Evolutionary conservation across 352 stramenopile species (phyloP), one percentile per base, ranked within the genome.

Genomic region (Pythium graminicola): DNA sequence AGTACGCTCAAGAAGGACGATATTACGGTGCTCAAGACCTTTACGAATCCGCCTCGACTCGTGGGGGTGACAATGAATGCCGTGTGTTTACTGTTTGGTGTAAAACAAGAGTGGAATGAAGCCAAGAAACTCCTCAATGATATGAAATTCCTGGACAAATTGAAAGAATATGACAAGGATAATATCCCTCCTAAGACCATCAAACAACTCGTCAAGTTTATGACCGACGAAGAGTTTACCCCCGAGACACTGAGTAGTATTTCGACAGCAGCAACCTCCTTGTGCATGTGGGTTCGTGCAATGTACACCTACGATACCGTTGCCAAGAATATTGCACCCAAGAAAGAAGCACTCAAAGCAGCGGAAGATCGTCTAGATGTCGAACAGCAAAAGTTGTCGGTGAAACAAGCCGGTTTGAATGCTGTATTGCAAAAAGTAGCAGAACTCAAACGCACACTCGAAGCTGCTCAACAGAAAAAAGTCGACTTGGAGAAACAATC

Each of bases 301-400:
- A 97, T 98, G 88, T 81, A 89, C 14, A 64, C 91, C 2, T 98
- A 98, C 60, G 89, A 98, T 53, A 87, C 91, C 23, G 86, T 97
- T 5, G 93, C 88, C 19, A 97, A 97, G 59, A 72, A 97, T 22
- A 89, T 98, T 17, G 87, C 81, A 10, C 92, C 93, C 0, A 98
- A 98, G 65, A 80, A 89, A 23, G 93, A 95, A 50, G 84, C 86
- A 3, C 61, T 98, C 13, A 57, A 65, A 10, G 62, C 90, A 26
- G 86, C 92, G 7, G 89, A 98, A 59, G 53, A 77, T 5, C 64
- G 84, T 19, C 78, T 98, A 6, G 84, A 95, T 98, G 82, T 65
- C 70, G 40, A 91, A 81, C 33, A 69, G 97, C 0, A 96, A 95
- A 84, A 90, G 40, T 76, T 97, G 0, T 61, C 88, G 40, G 77